These are phyloP conservation scores for Pichia sp. DNA, from an alignment of 1,139 yeast species.

Conservation along the genomic window DNA sequence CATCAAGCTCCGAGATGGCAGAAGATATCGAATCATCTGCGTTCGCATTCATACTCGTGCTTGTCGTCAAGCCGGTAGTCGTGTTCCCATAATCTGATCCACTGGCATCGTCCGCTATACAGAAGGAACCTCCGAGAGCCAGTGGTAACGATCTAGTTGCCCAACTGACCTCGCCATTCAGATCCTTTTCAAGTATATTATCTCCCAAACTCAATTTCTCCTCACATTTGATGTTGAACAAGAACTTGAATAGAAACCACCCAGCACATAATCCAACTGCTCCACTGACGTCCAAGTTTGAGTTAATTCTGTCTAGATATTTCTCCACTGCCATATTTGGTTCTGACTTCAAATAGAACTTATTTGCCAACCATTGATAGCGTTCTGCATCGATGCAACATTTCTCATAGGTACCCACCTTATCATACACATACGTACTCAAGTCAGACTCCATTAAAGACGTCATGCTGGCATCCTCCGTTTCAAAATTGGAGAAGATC, in stretches of 20 bases:
- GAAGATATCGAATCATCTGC: not conserved
- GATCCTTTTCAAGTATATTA: not conserved
- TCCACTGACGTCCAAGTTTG: conserved; percentile 24
- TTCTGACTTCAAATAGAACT: conserved; percentile 24
- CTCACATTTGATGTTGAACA: conserved; percentile 20
- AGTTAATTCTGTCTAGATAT: conserved; percentile 27
- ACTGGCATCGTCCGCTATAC: not conserved
- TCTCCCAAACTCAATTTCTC: conserved; percentile 12
- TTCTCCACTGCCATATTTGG: conserved; percentile 23
- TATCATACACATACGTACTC: conserved; percentile 3
- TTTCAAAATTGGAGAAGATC: conserved; percentile 23
- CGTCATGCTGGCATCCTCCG: no score
- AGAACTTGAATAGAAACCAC: conserved; percentile 23
- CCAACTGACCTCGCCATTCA: not conserved
- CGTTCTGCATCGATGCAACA: conserved; percentile 8
- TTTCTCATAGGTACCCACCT: conserved; percentile 12
- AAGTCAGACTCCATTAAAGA: no score
- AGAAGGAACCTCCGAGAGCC: conserved; percentile 6
- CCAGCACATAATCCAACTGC: conserved; percentile 26
- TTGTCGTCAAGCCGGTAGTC: conserved; percentile 1
- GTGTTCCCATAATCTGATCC: not conserved
- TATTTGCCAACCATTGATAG: conserved; percentile 16
- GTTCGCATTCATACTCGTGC: not conserved
- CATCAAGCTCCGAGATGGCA: not conserved
- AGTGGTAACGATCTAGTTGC: conserved; percentile 7